These are phyloP conservation scores for Gastrolobium bilobum DNA, from an alignment of 306 rosid species.

Conservation along the genomic window DNA sequence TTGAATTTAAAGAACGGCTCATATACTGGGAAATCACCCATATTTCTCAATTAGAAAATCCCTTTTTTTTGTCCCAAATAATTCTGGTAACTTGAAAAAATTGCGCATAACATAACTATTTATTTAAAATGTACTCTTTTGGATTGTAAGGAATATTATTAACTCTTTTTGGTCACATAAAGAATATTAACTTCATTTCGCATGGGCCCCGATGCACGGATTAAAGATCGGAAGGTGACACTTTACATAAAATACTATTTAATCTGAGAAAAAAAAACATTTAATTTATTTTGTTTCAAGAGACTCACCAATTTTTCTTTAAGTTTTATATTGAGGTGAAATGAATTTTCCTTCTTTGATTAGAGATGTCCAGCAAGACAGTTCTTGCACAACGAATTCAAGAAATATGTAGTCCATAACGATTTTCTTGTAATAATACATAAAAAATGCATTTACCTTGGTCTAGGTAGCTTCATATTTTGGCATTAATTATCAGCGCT, in stretches of 20 bases:
- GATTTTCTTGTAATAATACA: not conserved
- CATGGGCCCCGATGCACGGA: too few species aligned
- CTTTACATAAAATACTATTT: too few species aligned
- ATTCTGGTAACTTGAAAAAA: not conserved
- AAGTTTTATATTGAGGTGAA: not conserved
- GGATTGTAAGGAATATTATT: too few species aligned
- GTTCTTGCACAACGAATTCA: not conserved
- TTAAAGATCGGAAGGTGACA: too few species aligned
- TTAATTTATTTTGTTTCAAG: not conserved
- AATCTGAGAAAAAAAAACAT: too few species aligned
- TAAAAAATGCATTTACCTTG: not conserved
- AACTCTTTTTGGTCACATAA: too few species aligned
- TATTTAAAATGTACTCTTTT: too few species aligned
- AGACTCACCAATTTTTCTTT: not conserved
- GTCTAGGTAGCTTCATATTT: not conserved
- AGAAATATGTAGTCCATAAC: too few species aligned
- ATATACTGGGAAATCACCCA: conserved; percentile 6
- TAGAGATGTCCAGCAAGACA: not conserved
- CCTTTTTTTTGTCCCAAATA: not conserved
- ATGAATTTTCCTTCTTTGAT: not conserved
- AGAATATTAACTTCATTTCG: too few species aligned
- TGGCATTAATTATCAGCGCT: too few species aligned
- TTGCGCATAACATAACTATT: not conserved
- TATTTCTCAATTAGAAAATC: not conserved
- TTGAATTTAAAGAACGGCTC: not conserved